Evolutionary conservation across 2,329 filamentous ascomycete genomes (phyloP), one percentile per base, ranked within the genome.

Genomic region (Aureobasidium sp.): DNA sequence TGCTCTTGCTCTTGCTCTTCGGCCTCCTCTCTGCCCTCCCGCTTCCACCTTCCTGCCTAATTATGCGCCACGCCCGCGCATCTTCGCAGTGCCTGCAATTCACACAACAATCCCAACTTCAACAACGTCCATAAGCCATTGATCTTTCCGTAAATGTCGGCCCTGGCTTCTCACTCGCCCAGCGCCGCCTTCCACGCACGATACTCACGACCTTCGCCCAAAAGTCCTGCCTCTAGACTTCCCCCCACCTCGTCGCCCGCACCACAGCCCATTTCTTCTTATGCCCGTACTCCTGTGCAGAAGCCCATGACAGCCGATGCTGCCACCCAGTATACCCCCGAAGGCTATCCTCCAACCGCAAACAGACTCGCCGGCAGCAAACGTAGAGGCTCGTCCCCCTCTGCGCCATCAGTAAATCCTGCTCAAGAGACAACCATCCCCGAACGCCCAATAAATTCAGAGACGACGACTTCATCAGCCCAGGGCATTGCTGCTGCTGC

Each of bases 311-410:
- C 48, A 72, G 75, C 76, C 62, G 79, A 83, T 75, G 76, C 75
- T 37, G 77, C 74, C 63, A 84, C 81, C 39, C 82, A 84, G 70
- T 84, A 83, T 70, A 81, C 80, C 47, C 80, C 80, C 48, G 75
- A 78, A 62, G 76, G 74, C 63, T 75, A 70, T 60, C 75, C 80
- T 66, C 75, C 78, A 64, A 79, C 79, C 59, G 74, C 70, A 17
- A 50, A 32, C 46, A 46, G 10, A 1, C 23, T 41, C 27, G 47
- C 44, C 8, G 56, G 60, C 53, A 64, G 42, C 57, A 65, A 66
- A 51, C 62, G 62, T 13, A 68, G 70, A 68, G 69, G 66, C 68
- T 72, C 72, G 2, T 72, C 72, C 20, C 70, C 65, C 58, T 69
- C 71, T 68, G 67, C 71, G 66, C 61, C 61, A 46, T 57, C 20